Conservation (phyloP, 148 eudicot genomes). For the Chenopodium suecicum region DNA sequence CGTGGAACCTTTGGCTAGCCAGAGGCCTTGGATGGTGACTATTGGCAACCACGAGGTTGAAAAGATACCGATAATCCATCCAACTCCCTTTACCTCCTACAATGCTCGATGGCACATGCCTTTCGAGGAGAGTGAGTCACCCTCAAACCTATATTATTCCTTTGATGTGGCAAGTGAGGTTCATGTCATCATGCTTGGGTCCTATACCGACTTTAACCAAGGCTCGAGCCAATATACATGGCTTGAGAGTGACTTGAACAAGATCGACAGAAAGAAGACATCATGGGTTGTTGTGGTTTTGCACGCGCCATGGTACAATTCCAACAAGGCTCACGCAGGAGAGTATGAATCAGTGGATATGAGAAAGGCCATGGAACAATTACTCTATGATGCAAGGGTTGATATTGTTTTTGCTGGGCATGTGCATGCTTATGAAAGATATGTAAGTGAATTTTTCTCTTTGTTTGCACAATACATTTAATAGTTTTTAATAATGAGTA, state of each 20-base stretch:
- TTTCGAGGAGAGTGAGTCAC: constrained; percentile 55
- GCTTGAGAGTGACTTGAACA: constrained; percentile 49
- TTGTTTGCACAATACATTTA: neutral
- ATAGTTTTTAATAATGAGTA: too few relatives aligned
- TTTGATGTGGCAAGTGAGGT: constrained; percentile 58
- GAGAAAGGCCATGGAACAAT: constrained; percentile 59
- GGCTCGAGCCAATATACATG: constrained; percentile 64
- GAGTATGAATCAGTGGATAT: constrained; percentile 52
- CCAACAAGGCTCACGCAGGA: constrained; percentile 60
- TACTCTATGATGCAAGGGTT: constrained; percentile 51
- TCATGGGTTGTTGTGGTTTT: constrained; percentile 62
- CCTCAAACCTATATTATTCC: constrained; percentile 65
- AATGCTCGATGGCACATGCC: constrained; percentile 84
- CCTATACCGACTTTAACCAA: constrained; percentile 52
- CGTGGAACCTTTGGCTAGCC: constrained; percentile 65
- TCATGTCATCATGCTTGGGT: constrained; percentile 71
- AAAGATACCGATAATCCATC: constrained; percentile 36
- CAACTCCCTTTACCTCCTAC: constrained; percentile 51
- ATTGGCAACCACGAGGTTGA: constrained; percentile 86
- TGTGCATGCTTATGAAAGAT: constrained; percentile 88
- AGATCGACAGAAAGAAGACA: constrained; percentile 50
- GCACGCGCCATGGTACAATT: constrained; percentile 84
- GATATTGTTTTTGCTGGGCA: constrained; percentile 71
- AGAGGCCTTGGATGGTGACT: constrained; percentile 86
- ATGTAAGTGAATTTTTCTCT: constrained; percentile 51